Evolutionary conservation across 1,284 basidiomycete species (phyloP), one percentile per base, ranked within the genome.

Genomic region (Stygiomarasmius scandens): DNA sequence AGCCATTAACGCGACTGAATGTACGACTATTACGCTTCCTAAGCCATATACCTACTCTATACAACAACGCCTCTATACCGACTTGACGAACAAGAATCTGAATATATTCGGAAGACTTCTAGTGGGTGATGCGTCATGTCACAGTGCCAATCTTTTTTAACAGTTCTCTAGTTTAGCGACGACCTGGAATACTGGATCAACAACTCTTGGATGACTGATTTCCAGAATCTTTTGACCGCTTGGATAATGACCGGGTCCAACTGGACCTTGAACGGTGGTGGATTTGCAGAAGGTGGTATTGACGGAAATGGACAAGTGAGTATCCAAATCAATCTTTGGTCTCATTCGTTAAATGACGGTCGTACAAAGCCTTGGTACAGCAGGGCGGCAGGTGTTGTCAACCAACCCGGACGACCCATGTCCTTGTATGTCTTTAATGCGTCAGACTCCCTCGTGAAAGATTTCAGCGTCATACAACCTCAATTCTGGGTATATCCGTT

Each of bases 281-380:
- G 66, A 10, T 41, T 41, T 41, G 38, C 38, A 4, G 58, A 59
- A 19, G 71, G 71, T 9, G 73, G 71, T 1, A 69, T 73, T 48
- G 67, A 73, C 49, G 71, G 71, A 14, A 71, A 72, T 43, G 71
- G 72, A 11, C 70, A 73, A 47, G 58, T 70, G 12, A 73, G 73
- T 19, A 34, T 34, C 32, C 32, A 34, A 8, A 34, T 32, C 1
- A 22, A 1, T 16, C 36, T 36, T 25, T 19, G 22, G 14, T n/a
- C n/a, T n/a, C n/a, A 16, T 38, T 22, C 29, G 1, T 16, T 22
- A n/a, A 19, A 16, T 12, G 2, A 27, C 22, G 20, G 3, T 48
- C 38, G 29, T 44, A 32, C 32, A 12, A 16, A 44, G 55, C 24
- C 24, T 45, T 70, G 68, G 67, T 71, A 73, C 58, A 69, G 70